Evolutionary conservation across 495 filamentous ascomycete species (phyloP), one percentile per base, ranked within the genome.

Genomic region (Neurospora hispaniola): DNA sequence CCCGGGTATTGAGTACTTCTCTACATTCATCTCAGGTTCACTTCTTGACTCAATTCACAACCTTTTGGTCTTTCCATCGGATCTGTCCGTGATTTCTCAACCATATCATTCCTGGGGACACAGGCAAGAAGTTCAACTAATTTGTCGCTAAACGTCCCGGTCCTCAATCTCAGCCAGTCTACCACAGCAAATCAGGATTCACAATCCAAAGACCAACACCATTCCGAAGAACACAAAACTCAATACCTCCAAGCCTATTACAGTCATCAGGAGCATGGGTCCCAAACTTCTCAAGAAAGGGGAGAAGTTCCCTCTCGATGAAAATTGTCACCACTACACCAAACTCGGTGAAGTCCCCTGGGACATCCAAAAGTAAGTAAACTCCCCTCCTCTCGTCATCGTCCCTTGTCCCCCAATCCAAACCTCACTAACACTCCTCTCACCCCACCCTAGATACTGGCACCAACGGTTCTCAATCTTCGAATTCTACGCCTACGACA

Each of bases 391-490:
- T 8, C 43, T 8, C n/a, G 2, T 7, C 18, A 20, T 3, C 18
- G 8, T 44, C 18, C 2, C 18, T 44, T 18, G 0, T 9, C 43
- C 43, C 18, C 18, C 43, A 18, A 43, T 43, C 5, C 42, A 14
- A 18, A 18, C 3, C 68, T 14, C 27, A 42, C 75, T 12, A 68
- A 70, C 27, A 12, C 43, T 41, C 23, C 71, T 11, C 3, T 5
- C 42, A 16, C 12, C 12, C 42, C 42, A 14, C 43, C 20, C 73
- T 80, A 96, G 93, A 80, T 99, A 98, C 82, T 99, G 90, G 88
- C 83, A 88, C 27, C 96, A 98, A 79, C 89, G 96, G 31, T 88
- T 94, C 79, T 89, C 87, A 68, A 90, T 98, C 70, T 98, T 96
- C 81, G 88, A 90, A 42, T 87, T 82, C 73, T 97, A 95, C 78